phyloP scores from a whole-genome alignment of 345 rosid species.

The Laguncularia racemosa region DNA sequence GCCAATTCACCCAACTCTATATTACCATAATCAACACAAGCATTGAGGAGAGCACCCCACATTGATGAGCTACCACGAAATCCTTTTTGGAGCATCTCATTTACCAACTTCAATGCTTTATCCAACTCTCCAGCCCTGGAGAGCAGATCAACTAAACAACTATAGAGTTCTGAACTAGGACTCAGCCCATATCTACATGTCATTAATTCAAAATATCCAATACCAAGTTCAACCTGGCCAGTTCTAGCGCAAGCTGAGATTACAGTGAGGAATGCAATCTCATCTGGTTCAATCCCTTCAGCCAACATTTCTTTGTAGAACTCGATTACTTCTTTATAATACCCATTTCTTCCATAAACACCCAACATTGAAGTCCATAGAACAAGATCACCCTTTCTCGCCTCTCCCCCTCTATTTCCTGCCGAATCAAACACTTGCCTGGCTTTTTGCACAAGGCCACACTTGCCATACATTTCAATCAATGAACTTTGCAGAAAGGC shows the following conservation, averaged over 20 bases:
- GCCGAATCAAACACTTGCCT: slow-evolving; percentile 28
- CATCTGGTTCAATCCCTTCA: slow-evolving; percentile 38
- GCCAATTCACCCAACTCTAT: slow-evolving; percentile 45
- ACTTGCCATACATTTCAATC: slow-evolving; percentile 56
- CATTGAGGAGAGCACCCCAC: slow-evolving; percentile 57
- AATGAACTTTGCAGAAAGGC: slow-evolving; percentile 45
- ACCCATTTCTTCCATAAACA: slow-evolving; percentile 38
- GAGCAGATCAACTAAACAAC: slow-evolving; percentile 49
- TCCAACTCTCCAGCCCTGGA: slow-evolving; percentile 50
- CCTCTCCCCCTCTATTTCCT: slow-evolving; percentile 15
- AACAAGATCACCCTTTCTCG: slow-evolving; percentile 34
- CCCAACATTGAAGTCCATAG: slow-evolving; percentile 58
- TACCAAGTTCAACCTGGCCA: slow-evolving; percentile 45
- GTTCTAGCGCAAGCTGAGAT: slow-evolving; percentile 56
- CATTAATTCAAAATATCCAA: slow-evolving; percentile 42
- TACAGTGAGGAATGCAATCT: slow-evolving; percentile 38
- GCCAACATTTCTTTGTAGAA: slow-evolving; percentile 33
- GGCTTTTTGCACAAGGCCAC: slow-evolving; percentile 41
- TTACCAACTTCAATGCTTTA: slow-evolving; percentile 36
- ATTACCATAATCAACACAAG: slow-evolving; percentile 34
- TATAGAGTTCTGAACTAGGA: slow-evolving; percentile 44
- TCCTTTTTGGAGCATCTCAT: slow-evolving; percentile 31
- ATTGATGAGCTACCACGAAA: slow-evolving; percentile 23
- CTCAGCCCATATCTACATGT: slow-evolving; percentile 19
- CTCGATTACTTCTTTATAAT: slow-evolving; percentile 28